Percentiles rank a stretch among this genome's conserved stretches.
These are phyloP conservation scores for Scutellaria barbata DNA, from an alignment of 257 asterid species.

Conservation along the genomic window DNA sequence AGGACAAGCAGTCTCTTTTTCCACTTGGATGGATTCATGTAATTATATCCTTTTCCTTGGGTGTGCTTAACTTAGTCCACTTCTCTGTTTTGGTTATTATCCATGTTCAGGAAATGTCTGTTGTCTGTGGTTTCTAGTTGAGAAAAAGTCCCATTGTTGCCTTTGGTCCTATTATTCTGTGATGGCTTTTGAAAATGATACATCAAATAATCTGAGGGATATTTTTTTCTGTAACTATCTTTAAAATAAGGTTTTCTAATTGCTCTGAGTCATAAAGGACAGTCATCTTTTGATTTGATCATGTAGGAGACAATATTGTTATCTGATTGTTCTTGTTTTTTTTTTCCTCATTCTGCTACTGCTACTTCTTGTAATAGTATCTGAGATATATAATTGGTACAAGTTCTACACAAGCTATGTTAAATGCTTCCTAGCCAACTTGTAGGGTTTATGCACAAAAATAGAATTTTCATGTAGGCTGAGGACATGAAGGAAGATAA, in stretches of 20 bases:
- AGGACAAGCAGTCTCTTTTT: conserved; percentile 85
- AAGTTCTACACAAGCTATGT: background rate
- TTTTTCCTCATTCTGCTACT: background rate
- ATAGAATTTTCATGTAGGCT: background rate
- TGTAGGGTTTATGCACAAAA: background rate
- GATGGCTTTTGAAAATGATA: background rate
- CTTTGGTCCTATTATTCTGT: conserved; percentile 9
- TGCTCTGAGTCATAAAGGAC: background rate
- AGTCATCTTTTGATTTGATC: conserved; percentile 1
- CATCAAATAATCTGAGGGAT: conserved; percentile 17
- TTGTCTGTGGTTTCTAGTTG: conserved; percentile 22
- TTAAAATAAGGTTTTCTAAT: background rate
- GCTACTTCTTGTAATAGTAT: background rate
- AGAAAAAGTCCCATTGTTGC: conserved; percentile 3
- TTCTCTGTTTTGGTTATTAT: conserved; percentile 23
- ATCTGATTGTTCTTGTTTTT: background rate
- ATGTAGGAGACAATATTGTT: background rate
- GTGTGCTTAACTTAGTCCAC: conserved; percentile 50
- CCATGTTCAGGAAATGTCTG: conserved; percentile 1
- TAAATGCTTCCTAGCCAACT: conserved; percentile 8
- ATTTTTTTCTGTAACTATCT: background rate
- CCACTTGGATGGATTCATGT: conserved; percentile 99
- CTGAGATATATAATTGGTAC: background rate
- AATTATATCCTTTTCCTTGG: conserved; percentile 50
- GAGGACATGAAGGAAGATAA: no score